Conservation (phyloP, 768 basidiomycete genomes). For the Termitomyces sp. region DNA sequence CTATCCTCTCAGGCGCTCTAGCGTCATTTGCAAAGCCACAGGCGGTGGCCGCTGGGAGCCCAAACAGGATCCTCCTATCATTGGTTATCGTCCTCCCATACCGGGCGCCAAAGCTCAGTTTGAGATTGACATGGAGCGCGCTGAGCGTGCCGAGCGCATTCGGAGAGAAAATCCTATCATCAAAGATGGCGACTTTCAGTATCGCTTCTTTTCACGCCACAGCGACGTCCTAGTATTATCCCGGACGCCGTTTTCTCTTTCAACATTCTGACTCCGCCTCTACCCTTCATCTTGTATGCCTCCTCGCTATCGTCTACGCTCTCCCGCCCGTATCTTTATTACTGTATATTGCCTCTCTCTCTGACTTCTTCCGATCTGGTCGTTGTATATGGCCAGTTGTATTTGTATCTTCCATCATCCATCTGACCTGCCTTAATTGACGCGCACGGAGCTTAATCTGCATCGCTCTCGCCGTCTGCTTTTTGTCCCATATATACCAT, state of each 20-base stretch:
- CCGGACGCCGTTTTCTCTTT: slow-evolving; percentile 43
- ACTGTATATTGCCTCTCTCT: slow-evolving; percentile 35
- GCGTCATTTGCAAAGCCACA: slow-evolving; percentile 67
- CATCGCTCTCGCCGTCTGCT: neutral
- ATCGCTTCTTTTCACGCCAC: slow-evolving; percentile 41
- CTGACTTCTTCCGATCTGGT: slow-evolving; percentile 12
- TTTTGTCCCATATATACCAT: slow-evolving; percentile 2
- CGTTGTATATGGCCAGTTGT: slow-evolving; percentile 18
- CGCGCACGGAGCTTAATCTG: neutral
- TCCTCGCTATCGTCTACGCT: slow-evolving; percentile 7
- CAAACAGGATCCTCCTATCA: slow-evolving; percentile 39
- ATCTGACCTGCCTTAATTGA: slow-evolving; percentile 5
- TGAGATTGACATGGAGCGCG: slow-evolving; percentile 65
- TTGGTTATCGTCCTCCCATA: slow-evolving; percentile 49
- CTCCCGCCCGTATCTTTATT: slow-evolving; percentile 36
- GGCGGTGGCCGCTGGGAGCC: slow-evolving; percentile 82
- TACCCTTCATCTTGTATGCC: neutral
- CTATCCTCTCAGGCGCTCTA: slow-evolving; percentile 65
- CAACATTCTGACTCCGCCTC: slow-evolving; percentile 47
- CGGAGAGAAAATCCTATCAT: slow-evolving; percentile 59
- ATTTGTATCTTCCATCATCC: neutral
- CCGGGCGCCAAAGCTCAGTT: slow-evolving; percentile 64
- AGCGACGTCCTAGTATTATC: slow-evolving; percentile 36
- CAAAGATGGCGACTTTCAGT: slow-evolving; percentile 61
- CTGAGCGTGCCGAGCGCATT: slow-evolving; percentile 47